Conservation (phyloP, 352 stramenopile species). For the Pythium chondricola region DNA sequence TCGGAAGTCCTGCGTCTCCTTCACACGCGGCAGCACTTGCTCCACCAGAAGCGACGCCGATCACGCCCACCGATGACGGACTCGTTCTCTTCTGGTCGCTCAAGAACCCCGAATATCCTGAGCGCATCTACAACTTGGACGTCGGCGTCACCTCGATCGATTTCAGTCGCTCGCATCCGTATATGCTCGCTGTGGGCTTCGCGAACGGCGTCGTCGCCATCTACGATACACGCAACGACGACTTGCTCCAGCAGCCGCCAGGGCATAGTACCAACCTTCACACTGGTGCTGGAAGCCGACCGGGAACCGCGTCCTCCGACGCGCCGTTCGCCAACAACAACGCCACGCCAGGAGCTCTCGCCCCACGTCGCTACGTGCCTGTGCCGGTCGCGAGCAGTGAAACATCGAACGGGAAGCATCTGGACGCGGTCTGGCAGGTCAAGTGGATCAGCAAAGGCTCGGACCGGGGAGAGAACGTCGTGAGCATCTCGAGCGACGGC, state of each 20-base stretch:
- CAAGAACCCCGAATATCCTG: constrained; percentile 89
- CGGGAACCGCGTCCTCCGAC: constrained; percentile 3
- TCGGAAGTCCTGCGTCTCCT: background rate
- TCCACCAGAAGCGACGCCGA: background rate
- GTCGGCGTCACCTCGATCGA: constrained; percentile 86
- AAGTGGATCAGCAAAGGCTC: constrained; percentile 88
- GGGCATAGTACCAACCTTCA: background rate
- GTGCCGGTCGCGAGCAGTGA: constrained; percentile 53
- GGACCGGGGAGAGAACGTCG: constrained; percentile 80
- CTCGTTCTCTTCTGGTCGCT: constrained; percentile 92
- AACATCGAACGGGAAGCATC: constrained; percentile 63
- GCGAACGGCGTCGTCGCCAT: constrained; percentile 87
- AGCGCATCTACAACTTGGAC: constrained; percentile 78
- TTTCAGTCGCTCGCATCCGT: constrained; percentile 83
- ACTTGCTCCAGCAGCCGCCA: constrained; percentile 14
- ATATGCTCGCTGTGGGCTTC: constrained; percentile 87
- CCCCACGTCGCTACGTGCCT: constrained; percentile 19
- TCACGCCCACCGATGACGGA: constrained; percentile 32
- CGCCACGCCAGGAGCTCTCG: background rate
- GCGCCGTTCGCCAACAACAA: background rate
- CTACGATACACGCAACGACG: constrained; percentile 83
- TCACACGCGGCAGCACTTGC: background rate
- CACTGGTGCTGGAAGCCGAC: constrained; percentile 1
- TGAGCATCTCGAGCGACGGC: constrained; percentile 88
- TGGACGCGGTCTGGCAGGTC: constrained; percentile 90